Conservation (phyloP, 352 stramenopile genomes). For the Hyaloperonospora arabidopsidis region DNA sequence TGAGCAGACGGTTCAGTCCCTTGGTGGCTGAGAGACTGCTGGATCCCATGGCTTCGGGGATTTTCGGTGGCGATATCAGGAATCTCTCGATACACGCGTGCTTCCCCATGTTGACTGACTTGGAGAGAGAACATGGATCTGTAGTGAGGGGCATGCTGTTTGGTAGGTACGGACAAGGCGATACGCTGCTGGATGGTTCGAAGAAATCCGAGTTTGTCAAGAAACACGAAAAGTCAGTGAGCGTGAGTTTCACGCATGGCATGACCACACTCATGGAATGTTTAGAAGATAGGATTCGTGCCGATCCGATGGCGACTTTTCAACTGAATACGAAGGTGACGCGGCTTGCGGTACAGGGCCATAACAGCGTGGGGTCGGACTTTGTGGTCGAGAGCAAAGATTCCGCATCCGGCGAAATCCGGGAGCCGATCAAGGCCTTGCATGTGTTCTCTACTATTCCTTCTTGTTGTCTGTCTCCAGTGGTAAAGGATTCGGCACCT, state of each 20-base stretch:
- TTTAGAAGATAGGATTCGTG: slow-evolving; percentile 36
- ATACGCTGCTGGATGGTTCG: slow-evolving; percentile 60
- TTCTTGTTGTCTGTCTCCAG: slow-evolving; percentile 43
- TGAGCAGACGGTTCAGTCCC: slow-evolving; percentile 61
- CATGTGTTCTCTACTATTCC: slow-evolving; percentile 79
- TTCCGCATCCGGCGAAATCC: slow-evolving; percentile 17
- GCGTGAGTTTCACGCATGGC: slow-evolving; percentile 75
- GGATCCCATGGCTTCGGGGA: slow-evolving; percentile 76
- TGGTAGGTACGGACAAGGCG: slow-evolving; percentile 18
- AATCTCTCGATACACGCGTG: slow-evolving; percentile 74
- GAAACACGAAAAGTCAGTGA: slow-evolving; percentile 62
- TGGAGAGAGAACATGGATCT: slow-evolving; percentile 70
- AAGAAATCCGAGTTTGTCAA: slow-evolving; percentile 67
- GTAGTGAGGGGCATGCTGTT: slow-evolving; percentile 73
- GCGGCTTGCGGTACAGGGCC: slow-evolving; percentile 19
- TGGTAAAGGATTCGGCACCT: slow-evolving; percentile 39
- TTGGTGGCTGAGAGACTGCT: slow-evolving; percentile 70
- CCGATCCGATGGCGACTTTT: slow-evolving; percentile 39
- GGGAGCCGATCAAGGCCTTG: slow-evolving; percentile 39
- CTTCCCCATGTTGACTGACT: slow-evolving; percentile 68
- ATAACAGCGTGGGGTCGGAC: slow-evolving; percentile 9
- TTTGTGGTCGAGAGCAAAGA: slow-evolving; percentile 45
- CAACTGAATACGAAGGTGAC: slow-evolving; percentile 32
- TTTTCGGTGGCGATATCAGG: slow-evolving; percentile 82
- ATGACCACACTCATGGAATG: slow-evolving; percentile 67